Evolutionary conservation across 306 rosid genomes (phyloP).

Genomic region (Echinosophora koreensis): DNA sequence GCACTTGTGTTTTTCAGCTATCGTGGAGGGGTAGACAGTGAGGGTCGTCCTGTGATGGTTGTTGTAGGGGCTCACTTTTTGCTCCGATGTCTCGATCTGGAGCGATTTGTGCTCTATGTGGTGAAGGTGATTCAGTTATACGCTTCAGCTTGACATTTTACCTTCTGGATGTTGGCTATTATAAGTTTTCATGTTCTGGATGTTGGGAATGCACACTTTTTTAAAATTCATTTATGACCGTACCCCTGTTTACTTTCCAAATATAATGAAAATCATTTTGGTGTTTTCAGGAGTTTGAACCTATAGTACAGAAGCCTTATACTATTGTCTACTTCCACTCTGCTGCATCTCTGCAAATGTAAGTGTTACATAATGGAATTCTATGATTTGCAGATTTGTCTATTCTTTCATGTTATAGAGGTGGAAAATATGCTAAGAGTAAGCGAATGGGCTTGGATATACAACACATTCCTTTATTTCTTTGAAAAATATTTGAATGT

Average conservation of each 20-base stretch:
- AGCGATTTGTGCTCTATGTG: constrained; percentile 83
- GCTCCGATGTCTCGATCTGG: constrained; percentile 94
- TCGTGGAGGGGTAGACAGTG: constrained; percentile 97
- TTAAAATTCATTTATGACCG: constrained; percentile 27
- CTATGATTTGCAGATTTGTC: constrained; percentile 22
- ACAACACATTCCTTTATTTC: background rate
- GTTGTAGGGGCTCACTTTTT: constrained; percentile 98
- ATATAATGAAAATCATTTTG: constrained; percentile 37
- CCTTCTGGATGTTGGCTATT: constrained; percentile 17
- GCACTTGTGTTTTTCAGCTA: constrained; percentile 64
- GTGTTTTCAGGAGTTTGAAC: constrained; percentile 91
- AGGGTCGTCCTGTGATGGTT: constrained; percentile 95
- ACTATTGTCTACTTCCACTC: constrained; percentile 94
- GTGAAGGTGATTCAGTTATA: constrained; percentile 72
- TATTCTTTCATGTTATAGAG: constrained; percentile 22
- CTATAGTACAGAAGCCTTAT: constrained; percentile 92
- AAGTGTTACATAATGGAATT: constrained; percentile 58
- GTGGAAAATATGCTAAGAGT: constrained; percentile 7
- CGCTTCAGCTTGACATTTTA: constrained; percentile 34
- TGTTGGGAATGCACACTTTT: constrained; percentile 25
- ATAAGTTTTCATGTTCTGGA: constrained; percentile 35
- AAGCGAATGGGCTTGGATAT: background rate
- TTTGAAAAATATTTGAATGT: constrained; percentile 17
- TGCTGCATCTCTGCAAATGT: constrained; percentile 95
- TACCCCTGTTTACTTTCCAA: constrained; percentile 9